A percentile compares a stretch with the other conserved stretches of the same genome.
phyloP scores from a whole-genome alignment of 331 rosid genomes.

The Pyrus hybrid region DNA sequence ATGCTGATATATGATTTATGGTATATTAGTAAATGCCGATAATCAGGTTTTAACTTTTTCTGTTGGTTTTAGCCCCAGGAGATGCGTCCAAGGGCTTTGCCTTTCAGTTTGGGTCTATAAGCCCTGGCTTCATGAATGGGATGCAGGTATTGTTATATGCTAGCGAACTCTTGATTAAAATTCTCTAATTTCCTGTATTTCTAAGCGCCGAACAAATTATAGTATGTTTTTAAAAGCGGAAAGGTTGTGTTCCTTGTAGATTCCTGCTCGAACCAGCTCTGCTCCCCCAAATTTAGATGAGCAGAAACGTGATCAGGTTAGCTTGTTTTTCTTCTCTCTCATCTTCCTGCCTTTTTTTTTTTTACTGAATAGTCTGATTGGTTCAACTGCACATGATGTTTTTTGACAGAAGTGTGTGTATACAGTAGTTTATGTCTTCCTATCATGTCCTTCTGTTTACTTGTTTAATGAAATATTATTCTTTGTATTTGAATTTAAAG shows the following conservation, averaged over 20 bases:
- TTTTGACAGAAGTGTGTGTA: background rate
- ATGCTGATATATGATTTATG: conserved; percentile 19
- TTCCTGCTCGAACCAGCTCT: conserved; percentile 89
- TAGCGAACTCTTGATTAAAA: background rate
- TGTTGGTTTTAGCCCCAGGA: conserved; percentile 36
- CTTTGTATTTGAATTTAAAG: background rate
- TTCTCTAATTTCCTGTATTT: background rate
- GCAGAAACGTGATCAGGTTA: conserved; percentile 77
- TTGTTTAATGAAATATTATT: background rate
- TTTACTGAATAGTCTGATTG: background rate
- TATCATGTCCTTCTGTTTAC: background rate
- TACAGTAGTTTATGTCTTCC: background rate
- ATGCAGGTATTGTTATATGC: conserved; percentile 41
- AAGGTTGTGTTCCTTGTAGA: conserved; percentile 36
- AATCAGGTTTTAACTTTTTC: background rate
- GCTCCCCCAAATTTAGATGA: conserved; percentile 96
- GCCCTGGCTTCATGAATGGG: conserved; percentile 62
- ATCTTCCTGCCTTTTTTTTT: background rate
- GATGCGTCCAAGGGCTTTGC: conserved; percentile 56
- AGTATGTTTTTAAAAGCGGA: background rate
- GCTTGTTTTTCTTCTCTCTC: background rate
- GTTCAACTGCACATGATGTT: background rate
- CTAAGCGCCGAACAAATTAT: background rate
- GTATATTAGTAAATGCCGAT: background rate
- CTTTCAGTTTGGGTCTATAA: conserved; percentile 79